These are phyloP conservation scores for Corymbia citriodora DNA, from an alignment of 441 rosid genomes.

Conservation along the genomic window DNA sequence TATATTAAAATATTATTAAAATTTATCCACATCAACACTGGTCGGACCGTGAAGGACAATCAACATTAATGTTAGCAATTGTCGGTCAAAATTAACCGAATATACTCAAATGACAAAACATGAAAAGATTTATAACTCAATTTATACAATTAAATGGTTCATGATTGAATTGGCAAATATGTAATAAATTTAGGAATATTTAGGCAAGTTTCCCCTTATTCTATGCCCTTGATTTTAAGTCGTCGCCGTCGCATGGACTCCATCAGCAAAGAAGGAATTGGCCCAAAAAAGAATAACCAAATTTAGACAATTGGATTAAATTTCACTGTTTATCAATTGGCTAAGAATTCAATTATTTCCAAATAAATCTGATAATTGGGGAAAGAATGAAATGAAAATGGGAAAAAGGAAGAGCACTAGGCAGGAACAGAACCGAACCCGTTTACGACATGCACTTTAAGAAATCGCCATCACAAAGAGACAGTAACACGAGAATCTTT, in stretches of 20 bases:
- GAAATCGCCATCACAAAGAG: background rate
- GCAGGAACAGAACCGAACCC: background rate
- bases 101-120: no score
- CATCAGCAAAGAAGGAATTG: background rate
- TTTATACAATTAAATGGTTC: no score
- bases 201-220: background rate
- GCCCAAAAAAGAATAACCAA: background rate
- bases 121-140: no score
- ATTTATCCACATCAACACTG: accelerated
- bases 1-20: no score
- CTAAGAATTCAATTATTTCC: background rate
- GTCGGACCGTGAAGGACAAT: accelerated
- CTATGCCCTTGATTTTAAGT: background rate
- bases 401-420: background rate
- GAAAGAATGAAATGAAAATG: background rate
- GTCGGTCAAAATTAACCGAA: accelerated
- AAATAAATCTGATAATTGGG: background rate
- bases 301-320: background rate
- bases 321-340: background rate
- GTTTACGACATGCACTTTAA: background rate
- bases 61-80: accelerated
- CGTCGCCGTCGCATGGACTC: background rate
- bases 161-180: background rate
- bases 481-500: background rate
- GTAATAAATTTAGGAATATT: no score